phyloP scores from a whole-genome alignment of 768 basidiomycete genomes.

The Mycena polygramma region DNA sequence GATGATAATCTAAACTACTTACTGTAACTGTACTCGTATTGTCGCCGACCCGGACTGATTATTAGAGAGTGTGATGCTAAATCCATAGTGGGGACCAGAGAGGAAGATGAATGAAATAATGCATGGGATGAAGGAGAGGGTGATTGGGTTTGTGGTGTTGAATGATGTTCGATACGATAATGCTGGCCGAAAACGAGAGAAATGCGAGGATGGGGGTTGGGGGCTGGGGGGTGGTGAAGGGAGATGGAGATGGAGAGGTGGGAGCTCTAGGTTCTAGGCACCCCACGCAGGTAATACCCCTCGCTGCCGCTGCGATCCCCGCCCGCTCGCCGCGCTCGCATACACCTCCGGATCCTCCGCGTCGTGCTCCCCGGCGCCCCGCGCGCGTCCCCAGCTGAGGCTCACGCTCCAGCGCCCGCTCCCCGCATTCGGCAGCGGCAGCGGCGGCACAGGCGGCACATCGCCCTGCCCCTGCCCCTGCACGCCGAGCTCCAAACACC shows the following conservation, averaged over 20 bases:
- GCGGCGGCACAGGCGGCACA: slow-evolving; percentile 35
- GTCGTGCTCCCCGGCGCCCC: slow-evolving; percentile 23
- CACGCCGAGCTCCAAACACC: slow-evolving; percentile 34
- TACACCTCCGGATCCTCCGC: slow-evolving; percentile 22
- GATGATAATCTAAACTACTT: slow-evolving; percentile 2
- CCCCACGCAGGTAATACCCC: slow-evolving; percentile 27
- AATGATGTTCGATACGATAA: background rate
- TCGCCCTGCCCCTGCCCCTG: no score
- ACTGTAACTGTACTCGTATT: no score
- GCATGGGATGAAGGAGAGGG: slow-evolving; percentile 20
- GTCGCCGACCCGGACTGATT: background rate
- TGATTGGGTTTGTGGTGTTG: slow-evolving; percentile 15
- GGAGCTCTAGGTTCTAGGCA: slow-evolving; percentile 19
- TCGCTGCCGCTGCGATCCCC: slow-evolving; percentile 23
- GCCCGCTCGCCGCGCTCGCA: slow-evolving; percentile 11
- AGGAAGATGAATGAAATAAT: background rate
- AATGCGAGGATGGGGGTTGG: background rate
- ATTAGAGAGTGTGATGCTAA: slow-evolving; percentile 21
- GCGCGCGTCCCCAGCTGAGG: slow-evolving; percentile 36
- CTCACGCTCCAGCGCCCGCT: slow-evolving; percentile 37
- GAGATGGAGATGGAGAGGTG: background rate
- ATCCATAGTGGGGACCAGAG: slow-evolving; percentile 16
- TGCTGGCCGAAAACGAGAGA: slow-evolving; percentile 1
- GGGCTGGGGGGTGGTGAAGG: no score
- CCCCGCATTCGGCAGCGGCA: slow-evolving; percentile 20